These are phyloP conservation scores for Penicillium salamii DNA, from an alignment of 495 filamentous ascomycete species.

Conservation along the genomic window DNA sequence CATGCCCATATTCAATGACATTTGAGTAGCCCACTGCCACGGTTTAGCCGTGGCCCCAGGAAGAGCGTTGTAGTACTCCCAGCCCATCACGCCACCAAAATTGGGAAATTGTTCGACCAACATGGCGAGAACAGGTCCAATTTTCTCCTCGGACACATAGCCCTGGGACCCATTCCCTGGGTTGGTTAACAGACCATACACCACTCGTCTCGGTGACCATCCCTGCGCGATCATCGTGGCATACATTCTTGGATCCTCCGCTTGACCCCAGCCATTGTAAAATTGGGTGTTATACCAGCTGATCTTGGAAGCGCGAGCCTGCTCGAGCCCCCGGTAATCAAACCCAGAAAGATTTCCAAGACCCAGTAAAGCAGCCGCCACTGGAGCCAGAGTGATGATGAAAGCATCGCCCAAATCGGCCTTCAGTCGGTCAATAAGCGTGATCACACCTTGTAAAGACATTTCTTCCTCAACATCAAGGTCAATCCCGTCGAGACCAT, in stretches of 20 bases:
- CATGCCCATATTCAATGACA: conserved; percentile 53
- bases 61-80: conserved; percentile 78
- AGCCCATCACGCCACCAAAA: conserved; percentile 82
- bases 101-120: conserved; percentile 52
- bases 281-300: conserved; percentile 84
- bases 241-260: conserved; percentile 58
- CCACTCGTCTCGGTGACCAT: conserved; percentile 63
- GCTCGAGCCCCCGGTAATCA: conserved; percentile 64
- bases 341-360: conserved; percentile 71
- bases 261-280: conserved; percentile 75
- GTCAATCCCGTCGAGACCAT: conserved; percentile 69
- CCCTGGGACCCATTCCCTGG: conserved; percentile 61
- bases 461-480: conserved; percentile 82
- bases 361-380: conserved; percentile 65
- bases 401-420: conserved; percentile 68
- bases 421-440: conserved; percentile 69
- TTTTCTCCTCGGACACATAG: conserved; percentile 49
- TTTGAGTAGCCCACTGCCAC: conserved; percentile 68
- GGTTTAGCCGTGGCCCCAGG: conserved; percentile 57
- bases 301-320: conserved; percentile 60
- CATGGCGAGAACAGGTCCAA: conserved; percentile 40
- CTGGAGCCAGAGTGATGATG: conserved; percentile 74
- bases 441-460: conserved; percentile 63
- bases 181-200: conserved; percentile 71
- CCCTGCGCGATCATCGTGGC: conserved; percentile 61